phyloP scores from a whole-genome alignment of 441 rosid species.

The Adansonia gregorii region DNA sequence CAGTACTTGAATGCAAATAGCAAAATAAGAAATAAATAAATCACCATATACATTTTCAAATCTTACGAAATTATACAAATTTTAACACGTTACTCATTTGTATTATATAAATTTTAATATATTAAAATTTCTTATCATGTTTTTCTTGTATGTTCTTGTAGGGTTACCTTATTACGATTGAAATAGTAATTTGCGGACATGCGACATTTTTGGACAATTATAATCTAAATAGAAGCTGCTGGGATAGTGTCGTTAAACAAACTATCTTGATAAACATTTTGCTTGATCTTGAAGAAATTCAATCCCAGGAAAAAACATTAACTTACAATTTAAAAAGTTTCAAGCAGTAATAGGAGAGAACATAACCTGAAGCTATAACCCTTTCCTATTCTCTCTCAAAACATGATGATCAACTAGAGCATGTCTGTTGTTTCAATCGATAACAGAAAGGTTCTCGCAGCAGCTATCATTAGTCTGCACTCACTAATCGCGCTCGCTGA shows the following conservation, averaged over 20 bases:
- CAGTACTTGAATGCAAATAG: too few relatives aligned
- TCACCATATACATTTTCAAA: too few relatives aligned
- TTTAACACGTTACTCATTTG: too few relatives aligned
- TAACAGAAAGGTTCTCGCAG: slow-evolving; percentile 4
- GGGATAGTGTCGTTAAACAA: neutral
- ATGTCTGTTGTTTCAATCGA: slow-evolving; percentile 6
- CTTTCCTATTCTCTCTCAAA: neutral
- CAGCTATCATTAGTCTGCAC: neutral
- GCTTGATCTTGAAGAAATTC: neutral
- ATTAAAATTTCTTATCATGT: too few relatives aligned
- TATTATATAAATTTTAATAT: too few relatives aligned
- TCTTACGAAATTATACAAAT: too few relatives aligned
- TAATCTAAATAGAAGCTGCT: neutral
- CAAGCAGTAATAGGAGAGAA: neutral
- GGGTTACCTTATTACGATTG: neutral
- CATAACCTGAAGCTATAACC: slow-evolving; percentile 8
- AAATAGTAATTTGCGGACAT: neutral
- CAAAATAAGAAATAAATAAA: too few relatives aligned
- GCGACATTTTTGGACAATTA: neutral
- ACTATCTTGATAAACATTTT: neutral
- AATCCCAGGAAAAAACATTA: neutral
- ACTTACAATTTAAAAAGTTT: slow-evolving; percentile 5
- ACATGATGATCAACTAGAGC: slow-evolving; percentile 20
- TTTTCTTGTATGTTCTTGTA: too few relatives aligned
- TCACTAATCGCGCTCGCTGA: slow-evolving; percentile 82